Conservation (phyloP, 2,329 filamentous ascomycete species). For the Colletotrichum abscissum region DNA sequence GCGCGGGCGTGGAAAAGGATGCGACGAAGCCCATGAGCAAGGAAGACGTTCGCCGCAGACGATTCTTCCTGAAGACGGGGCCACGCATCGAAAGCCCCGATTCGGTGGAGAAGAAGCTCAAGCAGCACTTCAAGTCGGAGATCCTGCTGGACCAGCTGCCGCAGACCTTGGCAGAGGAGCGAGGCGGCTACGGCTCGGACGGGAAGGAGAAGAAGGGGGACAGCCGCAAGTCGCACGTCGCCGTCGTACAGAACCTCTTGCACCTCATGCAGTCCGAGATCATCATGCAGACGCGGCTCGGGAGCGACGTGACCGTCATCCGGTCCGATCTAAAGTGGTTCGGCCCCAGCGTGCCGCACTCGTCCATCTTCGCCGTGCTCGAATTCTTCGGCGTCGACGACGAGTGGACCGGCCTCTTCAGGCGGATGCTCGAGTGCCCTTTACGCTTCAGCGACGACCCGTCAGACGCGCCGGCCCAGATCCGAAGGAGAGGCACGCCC, state of each 20-base stretch:
- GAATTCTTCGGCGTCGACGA: constrained; percentile 65
- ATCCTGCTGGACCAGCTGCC: constrained; percentile 70
- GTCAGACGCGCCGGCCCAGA: constrained; percentile 49
- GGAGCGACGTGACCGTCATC: constrained; percentile 62
- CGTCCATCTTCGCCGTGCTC: constrained; percentile 64
- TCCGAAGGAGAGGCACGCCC: constrained; percentile 64
- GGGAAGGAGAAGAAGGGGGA: constrained; percentile 43
- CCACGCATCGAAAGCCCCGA: neutral
- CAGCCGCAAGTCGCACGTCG: constrained; percentile 53
- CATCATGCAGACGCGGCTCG: constrained; percentile 58
- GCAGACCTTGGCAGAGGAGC: constrained; percentile 47
- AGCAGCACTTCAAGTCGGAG: constrained; percentile 50
- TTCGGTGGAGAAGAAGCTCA: constrained; percentile 47
- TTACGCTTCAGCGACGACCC: constrained; percentile 64
- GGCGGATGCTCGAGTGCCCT: constrained; percentile 62
- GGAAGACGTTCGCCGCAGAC: constrained; percentile 52
- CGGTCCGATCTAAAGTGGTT: constrained; percentile 70
- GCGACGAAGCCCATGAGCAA: constrained; percentile 40
- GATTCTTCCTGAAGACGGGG: constrained; percentile 50
- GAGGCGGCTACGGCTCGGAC: constrained; percentile 51
- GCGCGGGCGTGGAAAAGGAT: constrained; percentile 45
- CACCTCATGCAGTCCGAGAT: constrained; percentile 67
- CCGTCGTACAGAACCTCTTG: constrained; percentile 66
- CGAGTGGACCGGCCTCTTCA: constrained; percentile 66
- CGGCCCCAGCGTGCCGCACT: constrained; percentile 66